Evolutionary conservation across 805 yeast species (phyloP).

Genomic region (Cyberlindnera mrakii): DNA sequence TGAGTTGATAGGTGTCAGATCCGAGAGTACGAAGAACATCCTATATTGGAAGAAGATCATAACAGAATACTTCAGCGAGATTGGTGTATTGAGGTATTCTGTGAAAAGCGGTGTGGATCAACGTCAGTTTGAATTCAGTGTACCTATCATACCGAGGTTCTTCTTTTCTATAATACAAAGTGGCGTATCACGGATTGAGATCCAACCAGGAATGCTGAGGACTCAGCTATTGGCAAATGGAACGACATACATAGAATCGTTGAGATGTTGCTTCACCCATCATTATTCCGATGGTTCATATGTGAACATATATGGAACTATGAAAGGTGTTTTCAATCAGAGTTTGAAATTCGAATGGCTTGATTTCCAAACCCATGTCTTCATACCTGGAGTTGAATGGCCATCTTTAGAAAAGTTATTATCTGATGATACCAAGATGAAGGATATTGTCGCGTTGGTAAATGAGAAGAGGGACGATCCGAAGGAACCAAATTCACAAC

Average conservation of each 20-base stretch:
- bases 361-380: slow-evolving; percentile 48
- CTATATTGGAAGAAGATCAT: slow-evolving; percentile 46
- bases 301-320: slow-evolving; percentile 54
- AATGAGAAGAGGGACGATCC: slow-evolving; percentile 1
- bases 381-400: slow-evolving; percentile 42
- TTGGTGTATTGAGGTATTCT: slow-evolving; percentile 41
- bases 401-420: slow-evolving; percentile 37
- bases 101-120: slow-evolving; percentile 40
- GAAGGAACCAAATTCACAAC: neutral
- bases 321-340: slow-evolving; percentile 57
- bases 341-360: slow-evolving; percentile 65
- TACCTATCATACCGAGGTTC: slow-evolving; percentile 59
- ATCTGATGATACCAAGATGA: slow-evolving; percentile 22
- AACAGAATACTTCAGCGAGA: slow-evolving; percentile 46
- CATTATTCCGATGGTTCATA: slow-evolving; percentile 67
- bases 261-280: slow-evolving; percentile 41
- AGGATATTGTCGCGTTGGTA: slow-evolving; percentile 3
- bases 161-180: slow-evolving; percentile 45
- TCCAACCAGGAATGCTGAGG: slow-evolving; percentile 41
- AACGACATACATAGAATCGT: slow-evolving; percentile 46
- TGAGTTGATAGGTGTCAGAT: slow-evolving; percentile 37
- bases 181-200: slow-evolving; percentile 47
- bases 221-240: slow-evolving; percentile 51
- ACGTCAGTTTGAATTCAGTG: slow-evolving; percentile 58
- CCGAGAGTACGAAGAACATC: slow-evolving; percentile 37